Percentiles rank a stretch among this genome's conserved stretches.
Evolutionary conservation across 2,329 filamentous ascomycete species (phyloP).

Genomic region (Xylariales sp.): DNA sequence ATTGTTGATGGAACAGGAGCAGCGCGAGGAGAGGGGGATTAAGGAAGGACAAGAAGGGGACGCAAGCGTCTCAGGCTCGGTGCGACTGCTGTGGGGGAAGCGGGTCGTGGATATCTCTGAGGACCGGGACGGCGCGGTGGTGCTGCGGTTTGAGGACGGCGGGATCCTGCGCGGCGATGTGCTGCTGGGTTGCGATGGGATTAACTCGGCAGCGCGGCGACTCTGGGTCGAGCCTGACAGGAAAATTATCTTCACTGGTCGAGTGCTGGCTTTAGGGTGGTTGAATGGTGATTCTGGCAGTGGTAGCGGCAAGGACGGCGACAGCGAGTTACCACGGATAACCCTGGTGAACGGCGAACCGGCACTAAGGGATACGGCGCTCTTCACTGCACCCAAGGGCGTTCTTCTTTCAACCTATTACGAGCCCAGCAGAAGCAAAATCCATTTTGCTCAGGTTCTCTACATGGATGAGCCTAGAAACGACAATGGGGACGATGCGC

Average conservation of each 20-base stretch:
- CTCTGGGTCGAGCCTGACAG: constrained; percentile 10
- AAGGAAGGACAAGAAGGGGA: no score
- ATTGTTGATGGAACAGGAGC: constrained; percentile 2
- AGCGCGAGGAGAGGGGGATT: constrained; percentile 4
- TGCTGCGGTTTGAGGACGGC: constrained; percentile 1
- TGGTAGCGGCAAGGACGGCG: no score
- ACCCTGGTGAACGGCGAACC: constrained; percentile 14
- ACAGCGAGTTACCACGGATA: no score
- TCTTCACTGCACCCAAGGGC: constrained; percentile 15
- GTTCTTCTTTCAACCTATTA: constrained; percentile 16
- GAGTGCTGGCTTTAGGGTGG: constrained; percentile 14
- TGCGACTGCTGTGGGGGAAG: neutral
- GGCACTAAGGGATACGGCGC: constrained; percentile 14
- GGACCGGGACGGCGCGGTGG: neutral
- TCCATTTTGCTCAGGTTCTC: constrained; percentile 17
- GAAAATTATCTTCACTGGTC: constrained; percentile 8
- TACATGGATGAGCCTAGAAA: constrained; percentile 11
- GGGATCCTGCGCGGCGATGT: constrained; percentile 16
- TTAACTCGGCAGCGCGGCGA: constrained; percentile 15
- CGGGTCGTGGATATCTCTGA: constrained; percentile 10
- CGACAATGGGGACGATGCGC: no score
- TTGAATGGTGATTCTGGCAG: no score
- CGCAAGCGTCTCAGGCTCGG: no score
- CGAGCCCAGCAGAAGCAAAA: constrained; percentile 10
- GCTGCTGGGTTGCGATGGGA: constrained; percentile 18